Conservation (phyloP, 2,329 filamentous ascomycete genomes). For the Alternaria sp. region DNA sequence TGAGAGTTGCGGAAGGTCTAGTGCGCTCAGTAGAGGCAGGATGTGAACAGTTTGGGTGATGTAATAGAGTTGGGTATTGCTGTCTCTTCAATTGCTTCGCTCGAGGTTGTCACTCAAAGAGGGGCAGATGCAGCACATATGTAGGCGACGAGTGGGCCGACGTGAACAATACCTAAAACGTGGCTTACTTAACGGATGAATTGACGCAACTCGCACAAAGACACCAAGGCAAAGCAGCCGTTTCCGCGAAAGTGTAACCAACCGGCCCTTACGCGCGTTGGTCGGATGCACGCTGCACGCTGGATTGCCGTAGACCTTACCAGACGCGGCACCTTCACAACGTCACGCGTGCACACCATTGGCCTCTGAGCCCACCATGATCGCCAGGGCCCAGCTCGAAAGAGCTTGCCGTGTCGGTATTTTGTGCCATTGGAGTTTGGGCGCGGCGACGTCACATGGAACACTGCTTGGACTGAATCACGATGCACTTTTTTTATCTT, state of each 20-base stretch:
- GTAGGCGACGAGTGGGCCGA: constrained; percentile 37
- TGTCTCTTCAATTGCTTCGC: constrained; percentile 3
- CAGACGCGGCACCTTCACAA: constrained; percentile 25
- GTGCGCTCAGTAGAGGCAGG: no score
- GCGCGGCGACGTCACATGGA: constrained; percentile 9
- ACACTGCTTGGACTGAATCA: constrained; percentile 1
- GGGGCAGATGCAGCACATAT: constrained; percentile 45
- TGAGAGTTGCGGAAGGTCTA: not conserved
- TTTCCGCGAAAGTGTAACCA: constrained; percentile 16
- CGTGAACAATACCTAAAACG: constrained; percentile 31
- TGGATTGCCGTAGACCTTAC: constrained; percentile 37
- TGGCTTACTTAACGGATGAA: constrained; percentile 31
- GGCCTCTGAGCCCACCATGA: constrained; percentile 19
- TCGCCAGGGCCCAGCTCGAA: constrained; percentile 31
- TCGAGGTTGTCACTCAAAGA: constrained; percentile 28
- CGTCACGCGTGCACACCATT: constrained; percentile 42
- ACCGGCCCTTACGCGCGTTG: constrained; percentile 8
- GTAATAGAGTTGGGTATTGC: constrained; percentile 14
- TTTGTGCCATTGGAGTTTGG: constrained; percentile 8
- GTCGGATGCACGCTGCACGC: constrained; percentile 12
- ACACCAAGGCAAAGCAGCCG: constrained; percentile 15
- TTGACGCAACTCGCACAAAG: constrained; percentile 24
- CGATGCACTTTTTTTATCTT: constrained; percentile 4
- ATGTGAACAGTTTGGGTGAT: not conserved
- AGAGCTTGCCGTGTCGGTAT: constrained; percentile 12